Conservation (phyloP, 805 yeast genomes). For the Hermanozyma aechmeae region DNA sequence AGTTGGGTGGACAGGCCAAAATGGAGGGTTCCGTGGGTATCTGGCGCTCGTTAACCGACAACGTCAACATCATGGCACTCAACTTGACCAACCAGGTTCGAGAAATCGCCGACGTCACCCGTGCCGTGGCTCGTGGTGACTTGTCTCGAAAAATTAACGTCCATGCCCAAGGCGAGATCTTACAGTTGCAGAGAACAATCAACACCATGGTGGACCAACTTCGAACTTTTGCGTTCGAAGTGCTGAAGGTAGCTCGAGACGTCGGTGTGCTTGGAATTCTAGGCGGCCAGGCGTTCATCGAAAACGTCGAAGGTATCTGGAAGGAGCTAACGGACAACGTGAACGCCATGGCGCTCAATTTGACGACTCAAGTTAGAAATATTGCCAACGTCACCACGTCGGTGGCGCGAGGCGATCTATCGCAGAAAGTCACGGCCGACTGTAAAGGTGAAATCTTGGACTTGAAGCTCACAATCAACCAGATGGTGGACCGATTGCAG, state of each 20-base stretch:
- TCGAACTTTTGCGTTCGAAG: slow-evolving; percentile 77
- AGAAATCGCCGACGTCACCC: slow-evolving; percentile 82
- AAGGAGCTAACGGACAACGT: slow-evolving; percentile 78
- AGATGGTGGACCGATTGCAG: slow-evolving; percentile 43
- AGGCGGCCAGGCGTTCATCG: slow-evolving; percentile 81
- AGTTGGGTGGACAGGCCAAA: slow-evolving; percentile 82
- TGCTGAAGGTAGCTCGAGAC: slow-evolving; percentile 78
- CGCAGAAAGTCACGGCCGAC: slow-evolving; percentile 78
- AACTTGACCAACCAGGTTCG: slow-evolving; percentile 62
- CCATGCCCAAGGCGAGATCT: slow-evolving; percentile 85
- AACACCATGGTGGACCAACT: slow-evolving; percentile 85
- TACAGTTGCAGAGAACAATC: slow-evolving; percentile 77
- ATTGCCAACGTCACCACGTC: slow-evolving; percentile 85
- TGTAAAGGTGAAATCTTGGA: slow-evolving; percentile 46
- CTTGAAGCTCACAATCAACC: slow-evolving; percentile 39
- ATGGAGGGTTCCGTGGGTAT: slow-evolving; percentile 80
- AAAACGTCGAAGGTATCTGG: slow-evolving; percentile 82
- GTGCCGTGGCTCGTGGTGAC: slow-evolving; percentile 85
- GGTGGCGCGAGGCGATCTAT: slow-evolving; percentile 74
- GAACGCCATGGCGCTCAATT: slow-evolving; percentile 82
- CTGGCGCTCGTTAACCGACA: slow-evolving; percentile 78
- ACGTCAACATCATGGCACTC: slow-evolving; percentile 81
- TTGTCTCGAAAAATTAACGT: slow-evolving; percentile 75
- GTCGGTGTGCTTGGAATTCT: slow-evolving; percentile 84
- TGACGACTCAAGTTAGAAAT: slow-evolving; percentile 82